Percentiles rank a stretch among this genome's conserved stretches.
Evolutionary conservation across 306 rosid genomes (phyloP).

Genomic region (Quillaja saponaria): DNA sequence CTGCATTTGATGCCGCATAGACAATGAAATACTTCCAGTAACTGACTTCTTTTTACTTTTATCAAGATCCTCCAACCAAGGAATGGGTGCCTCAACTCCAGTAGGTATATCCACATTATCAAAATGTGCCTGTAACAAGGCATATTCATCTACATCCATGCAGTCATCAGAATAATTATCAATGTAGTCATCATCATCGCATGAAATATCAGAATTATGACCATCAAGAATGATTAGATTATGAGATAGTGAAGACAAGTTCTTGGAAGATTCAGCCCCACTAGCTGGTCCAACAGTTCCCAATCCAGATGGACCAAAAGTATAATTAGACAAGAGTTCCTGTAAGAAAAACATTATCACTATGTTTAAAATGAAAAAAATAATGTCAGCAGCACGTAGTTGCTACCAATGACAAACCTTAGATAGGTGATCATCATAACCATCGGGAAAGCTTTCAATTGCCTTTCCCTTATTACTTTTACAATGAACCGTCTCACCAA

Average conservation of each 20-base stretch:
- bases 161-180: constrained; percentile 46
- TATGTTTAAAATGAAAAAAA: constrained; percentile 15
- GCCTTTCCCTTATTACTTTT: constrained; percentile 59
- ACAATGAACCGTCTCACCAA: constrained; percentile 39
- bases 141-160: constrained; percentile 56
- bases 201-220: constrained; percentile 51
- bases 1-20: constrained; percentile 27
- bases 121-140: constrained; percentile 60
- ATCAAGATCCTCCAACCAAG: constrained; percentile 54
- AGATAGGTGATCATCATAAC: constrained; percentile 38
- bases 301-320: constrained; percentile 36
- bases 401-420: constrained; percentile 49
- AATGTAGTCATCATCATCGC: constrained; percentile 42
- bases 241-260: constrained; percentile 37
- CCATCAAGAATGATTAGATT: constrained; percentile 51
- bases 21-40: constrained; percentile 41
- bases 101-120: constrained; percentile 70
- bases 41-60: constrained; percentile 20
- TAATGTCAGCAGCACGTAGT: constrained; percentile 22
- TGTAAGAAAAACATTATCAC: constrained; percentile 31
- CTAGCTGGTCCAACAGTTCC: constrained; percentile 40
- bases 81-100: constrained; percentile 77
- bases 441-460: constrained; percentile 35
- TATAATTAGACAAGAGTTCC: constrained; percentile 36
- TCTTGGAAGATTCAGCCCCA: constrained; percentile 46